Evolutionary conservation across 805 yeast species (phyloP), one percentile per base, ranked within the genome.

Genomic region (Candida ovalis): DNA sequence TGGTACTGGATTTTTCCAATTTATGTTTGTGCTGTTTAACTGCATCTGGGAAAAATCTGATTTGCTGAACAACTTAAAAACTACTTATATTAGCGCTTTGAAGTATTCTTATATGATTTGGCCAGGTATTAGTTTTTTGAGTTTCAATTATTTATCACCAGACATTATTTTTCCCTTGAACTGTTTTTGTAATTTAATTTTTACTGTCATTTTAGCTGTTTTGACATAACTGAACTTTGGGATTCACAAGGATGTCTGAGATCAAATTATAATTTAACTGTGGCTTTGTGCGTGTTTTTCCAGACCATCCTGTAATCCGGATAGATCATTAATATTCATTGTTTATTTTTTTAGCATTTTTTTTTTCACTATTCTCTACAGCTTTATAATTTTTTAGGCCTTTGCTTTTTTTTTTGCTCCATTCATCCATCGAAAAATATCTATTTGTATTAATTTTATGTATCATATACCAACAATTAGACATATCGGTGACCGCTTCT

Each of bases 101-200:
- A 75, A 74, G 47, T 73, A 75, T 47, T 75, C 82, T 32, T 80
- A 76, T 57, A 64, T 78, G 58, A 72, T 74, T 44, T 82, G 86
- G 85, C 86, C 88, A 2, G 63, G 76, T 38, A 75, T 80, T 45
- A 78, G 84, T 13, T 63, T 75, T 8, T 51, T 74, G 36, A 70
- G 77, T 50, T 82, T 82, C 59, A 68, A 71, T 19, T 67, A 74
- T 40, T 61, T 81, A 10, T 81, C 79, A 0, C 67, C 70, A 30
- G 62, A 70, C n/a, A 60, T 73, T 55, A 75, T 82, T 54, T 80
- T 82, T 62, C 82, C 84, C 1, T 70, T 76, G 45, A 82, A 79
- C 52, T 81, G 86, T 56, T 56, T 78, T 39, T 80, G 81, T 17
- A 76, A 72, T 45, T 69, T 82, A 53, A 48, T 80, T 0, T 82